These are phyloP conservation scores for Pinus tabuliformis DNA, from an alignment of 75 land plant genomes.

Conservation along the genomic window DNA sequence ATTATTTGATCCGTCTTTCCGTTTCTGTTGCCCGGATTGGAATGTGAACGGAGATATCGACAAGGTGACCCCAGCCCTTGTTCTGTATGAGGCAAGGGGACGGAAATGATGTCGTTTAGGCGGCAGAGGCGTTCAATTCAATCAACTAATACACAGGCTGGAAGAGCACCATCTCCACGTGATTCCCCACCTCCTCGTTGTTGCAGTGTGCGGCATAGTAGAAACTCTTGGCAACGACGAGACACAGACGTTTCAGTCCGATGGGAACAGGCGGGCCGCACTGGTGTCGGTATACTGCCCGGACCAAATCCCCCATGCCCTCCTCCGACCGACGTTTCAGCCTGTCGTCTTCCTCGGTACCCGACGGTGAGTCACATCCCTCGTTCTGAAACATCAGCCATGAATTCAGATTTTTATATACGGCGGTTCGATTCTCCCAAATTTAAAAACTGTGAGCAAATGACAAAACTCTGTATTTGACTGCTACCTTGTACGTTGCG, in stretches of 20 bases:
- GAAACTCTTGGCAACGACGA: background rate
- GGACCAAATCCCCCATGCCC: background rate
- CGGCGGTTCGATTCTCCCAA: no score
- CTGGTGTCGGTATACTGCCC: background rate
- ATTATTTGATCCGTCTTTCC: no score
- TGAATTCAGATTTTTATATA: background rate
- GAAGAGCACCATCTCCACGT: background rate
- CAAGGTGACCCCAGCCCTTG: background rate
- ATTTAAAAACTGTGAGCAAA: no score
- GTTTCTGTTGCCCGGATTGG: no score
- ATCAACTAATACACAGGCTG: background rate
- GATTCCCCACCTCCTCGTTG: conserved; percentile 1
- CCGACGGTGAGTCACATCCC: background rate
- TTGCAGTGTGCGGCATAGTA: conserved; percentile 2
- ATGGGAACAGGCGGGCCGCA: background rate
- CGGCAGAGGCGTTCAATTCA: background rate
- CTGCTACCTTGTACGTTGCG: background rate
- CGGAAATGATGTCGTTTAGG: background rate
- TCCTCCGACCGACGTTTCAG: background rate
- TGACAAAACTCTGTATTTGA: background rate
- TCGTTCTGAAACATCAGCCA: background rate
- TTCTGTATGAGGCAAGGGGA: no score
- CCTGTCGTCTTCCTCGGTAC: background rate
- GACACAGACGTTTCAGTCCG: background rate
- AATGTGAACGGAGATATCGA: background rate